Conservation (phyloP, 768 basidiomycete genomes). For the Lyophyllum atratum region DNA sequence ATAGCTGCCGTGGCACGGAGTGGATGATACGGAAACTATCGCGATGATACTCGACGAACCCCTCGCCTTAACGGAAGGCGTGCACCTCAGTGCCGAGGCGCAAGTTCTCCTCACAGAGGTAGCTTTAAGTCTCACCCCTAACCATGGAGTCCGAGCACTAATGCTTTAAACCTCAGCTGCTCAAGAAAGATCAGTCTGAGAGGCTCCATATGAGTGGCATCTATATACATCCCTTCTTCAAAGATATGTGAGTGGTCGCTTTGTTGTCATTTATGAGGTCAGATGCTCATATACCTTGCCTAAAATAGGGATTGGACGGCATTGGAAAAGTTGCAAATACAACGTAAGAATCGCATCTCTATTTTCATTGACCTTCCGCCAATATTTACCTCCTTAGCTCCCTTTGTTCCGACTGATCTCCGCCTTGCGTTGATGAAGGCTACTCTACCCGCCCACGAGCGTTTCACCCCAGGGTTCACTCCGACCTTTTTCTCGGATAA, state of each 20-base stretch:
- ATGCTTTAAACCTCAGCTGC: not conserved
- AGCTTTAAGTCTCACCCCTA: not conserved
- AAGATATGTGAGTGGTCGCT: not conserved
- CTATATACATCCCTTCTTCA: slow-evolving; percentile 10
- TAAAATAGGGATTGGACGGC: slow-evolving; percentile 10
- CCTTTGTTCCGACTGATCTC: slow-evolving; percentile 6
- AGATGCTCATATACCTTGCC: not conserved
- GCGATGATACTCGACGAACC: not conserved
- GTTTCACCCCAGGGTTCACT: not conserved
- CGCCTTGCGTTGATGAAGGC: not conserved
- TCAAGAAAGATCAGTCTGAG: slow-evolving; percentile 2
- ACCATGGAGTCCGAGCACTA: not conserved
- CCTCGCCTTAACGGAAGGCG: not conserved
- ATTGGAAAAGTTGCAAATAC: not conserved
- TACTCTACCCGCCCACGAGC: not conserved
- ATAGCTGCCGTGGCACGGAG: not conserved
- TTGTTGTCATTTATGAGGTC: not conserved
- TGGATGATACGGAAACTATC: not conserved
- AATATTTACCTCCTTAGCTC: not conserved
- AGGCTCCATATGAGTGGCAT: not conserved
- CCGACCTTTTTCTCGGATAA: not conserved
- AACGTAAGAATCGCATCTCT: not conserved
- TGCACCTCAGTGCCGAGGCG: not conserved
- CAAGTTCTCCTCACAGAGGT: not conserved
- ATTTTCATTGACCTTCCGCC: not conserved